phyloP scores from a whole-genome alignment of 2,329 filamentous ascomycete genomes.

The Clonostachys rhizophaga region DNA sequence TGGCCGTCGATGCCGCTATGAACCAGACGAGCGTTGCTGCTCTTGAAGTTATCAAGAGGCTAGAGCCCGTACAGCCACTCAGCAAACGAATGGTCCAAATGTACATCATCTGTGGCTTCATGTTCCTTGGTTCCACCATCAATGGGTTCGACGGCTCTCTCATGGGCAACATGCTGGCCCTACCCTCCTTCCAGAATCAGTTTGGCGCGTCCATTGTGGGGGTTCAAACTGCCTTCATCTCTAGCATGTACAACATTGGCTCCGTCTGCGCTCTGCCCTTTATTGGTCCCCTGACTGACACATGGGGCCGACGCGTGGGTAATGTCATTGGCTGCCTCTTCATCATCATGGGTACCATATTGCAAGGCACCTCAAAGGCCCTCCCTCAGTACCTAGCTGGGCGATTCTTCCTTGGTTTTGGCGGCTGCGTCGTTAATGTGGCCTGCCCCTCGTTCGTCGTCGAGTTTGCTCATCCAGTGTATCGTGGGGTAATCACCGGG shows the following conservation, averaged over 20 bases:
- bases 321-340: conserved; percentile 41
- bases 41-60: conserved; percentile 1
- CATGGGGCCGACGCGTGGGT: conserved; percentile 37
- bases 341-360: conserved; percentile 29
- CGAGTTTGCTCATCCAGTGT: conserved; percentile 59
- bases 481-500: conserved; percentile 41
- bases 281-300: conserved; percentile 42
- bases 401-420: conserved; percentile 50
- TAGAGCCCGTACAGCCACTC: background rate
- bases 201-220: conserved; percentile 36
- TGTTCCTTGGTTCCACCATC: conserved; percentile 5
- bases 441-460: conserved; percentile 59
- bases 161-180: conserved; percentile 37
- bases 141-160: conserved; percentile 41
- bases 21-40: background rate
- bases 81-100: conserved; percentile 1
- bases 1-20: conserved; percentile 1
- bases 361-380: conserved; percentile 20
- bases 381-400: conserved; percentile 50
- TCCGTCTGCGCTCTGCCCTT: conserved; percentile 24
- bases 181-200: conserved; percentile 8
- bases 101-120: conserved; percentile 1
- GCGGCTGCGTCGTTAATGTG: conserved; percentile 52
- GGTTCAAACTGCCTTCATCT: conserved; percentile 27
- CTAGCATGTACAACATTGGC: conserved; percentile 47